These are phyloP conservation scores for Mrakia gelida DNA, from an alignment of 768 basidiomycete genomes.

Conservation along the genomic window DNA sequence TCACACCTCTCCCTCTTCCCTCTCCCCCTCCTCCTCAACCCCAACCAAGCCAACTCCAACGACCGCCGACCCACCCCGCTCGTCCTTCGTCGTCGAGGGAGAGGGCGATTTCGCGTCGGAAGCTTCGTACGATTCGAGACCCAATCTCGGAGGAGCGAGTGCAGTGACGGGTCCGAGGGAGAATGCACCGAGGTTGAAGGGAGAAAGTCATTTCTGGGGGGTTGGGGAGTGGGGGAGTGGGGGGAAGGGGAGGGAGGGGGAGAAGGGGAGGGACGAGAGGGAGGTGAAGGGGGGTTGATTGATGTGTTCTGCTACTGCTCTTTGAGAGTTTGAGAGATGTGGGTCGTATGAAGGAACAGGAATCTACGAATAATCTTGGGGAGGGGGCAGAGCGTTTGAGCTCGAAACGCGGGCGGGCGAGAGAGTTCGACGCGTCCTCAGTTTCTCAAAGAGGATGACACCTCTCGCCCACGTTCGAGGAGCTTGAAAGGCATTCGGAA, in stretches of 20 bases:
- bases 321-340: too few relatives aligned
- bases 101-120: slow-evolving; percentile 11
- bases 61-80: background rate
- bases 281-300: too few relatives aligned
- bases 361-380: too few relatives aligned
- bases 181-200: slow-evolving; percentile 18
- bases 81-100: background rate
- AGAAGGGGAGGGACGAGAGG: too few relatives aligned
- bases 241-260: background rate
- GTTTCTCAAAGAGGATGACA: too few relatives aligned
- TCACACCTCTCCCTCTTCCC: background rate
- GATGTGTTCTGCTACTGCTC: too few relatives aligned
- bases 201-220: slow-evolving; percentile 29
- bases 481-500: too few relatives aligned
- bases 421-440: too few relatives aligned
- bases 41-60: background rate
- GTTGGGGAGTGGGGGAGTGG: background rate
- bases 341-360: too few relatives aligned
- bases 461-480: too few relatives aligned
- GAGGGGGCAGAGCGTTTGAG: too few relatives aligned
- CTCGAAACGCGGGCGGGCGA: too few relatives aligned
- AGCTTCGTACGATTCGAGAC: slow-evolving; percentile 8
- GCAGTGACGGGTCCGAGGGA: background rate
- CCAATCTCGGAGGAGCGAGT: background rate
- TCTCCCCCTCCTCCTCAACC: background rate